A percentile compares a stretch with the other conserved stretches of the same genome.
phyloP scores from a whole-genome alignment of 208 protist species.

The Wallacemonas rigidus region DNA sequence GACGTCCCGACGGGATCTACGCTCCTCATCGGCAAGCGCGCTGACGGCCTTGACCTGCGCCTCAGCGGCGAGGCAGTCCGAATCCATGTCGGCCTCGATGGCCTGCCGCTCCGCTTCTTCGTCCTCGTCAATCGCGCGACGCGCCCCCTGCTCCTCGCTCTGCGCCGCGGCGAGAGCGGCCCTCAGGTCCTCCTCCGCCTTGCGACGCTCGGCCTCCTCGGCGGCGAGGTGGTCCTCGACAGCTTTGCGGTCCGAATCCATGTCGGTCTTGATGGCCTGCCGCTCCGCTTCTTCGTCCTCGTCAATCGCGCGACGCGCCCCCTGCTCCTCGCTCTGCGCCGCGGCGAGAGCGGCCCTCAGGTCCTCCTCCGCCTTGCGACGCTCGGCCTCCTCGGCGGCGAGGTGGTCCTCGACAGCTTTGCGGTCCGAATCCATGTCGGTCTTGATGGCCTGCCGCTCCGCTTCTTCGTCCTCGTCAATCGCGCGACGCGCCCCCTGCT shows the following conservation, averaged over 20 bases:
- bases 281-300: constrained; percentile 7
- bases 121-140: not conserved
- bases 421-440: constrained; percentile 3
- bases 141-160: not conserved
- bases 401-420: constrained; percentile 18
- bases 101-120: not conserved
- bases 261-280: not conserved
- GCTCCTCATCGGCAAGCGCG: not conserved
- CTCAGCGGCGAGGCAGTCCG: not conserved
- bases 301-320: not conserved
- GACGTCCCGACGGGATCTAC: not conserved
- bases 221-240: not conserved
- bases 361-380: constrained; percentile 14
- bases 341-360: not conserved
- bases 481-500: constrained; percentile 9
- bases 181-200: constrained; percentile 13
- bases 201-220: constrained; percentile 15
- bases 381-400: constrained; percentile 19
- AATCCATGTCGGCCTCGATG: constrained; percentile 7
- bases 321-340: constrained; percentile 2
- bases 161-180: not conserved
- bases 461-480: constrained; percentile 19
- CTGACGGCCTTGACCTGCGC: not conserved
- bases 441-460: constrained; percentile 7
- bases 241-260: not conserved